phyloP scores from a whole-genome alignment of 2,329 filamentous ascomycete species.

The Tolypocladium pustulatum region DNA sequence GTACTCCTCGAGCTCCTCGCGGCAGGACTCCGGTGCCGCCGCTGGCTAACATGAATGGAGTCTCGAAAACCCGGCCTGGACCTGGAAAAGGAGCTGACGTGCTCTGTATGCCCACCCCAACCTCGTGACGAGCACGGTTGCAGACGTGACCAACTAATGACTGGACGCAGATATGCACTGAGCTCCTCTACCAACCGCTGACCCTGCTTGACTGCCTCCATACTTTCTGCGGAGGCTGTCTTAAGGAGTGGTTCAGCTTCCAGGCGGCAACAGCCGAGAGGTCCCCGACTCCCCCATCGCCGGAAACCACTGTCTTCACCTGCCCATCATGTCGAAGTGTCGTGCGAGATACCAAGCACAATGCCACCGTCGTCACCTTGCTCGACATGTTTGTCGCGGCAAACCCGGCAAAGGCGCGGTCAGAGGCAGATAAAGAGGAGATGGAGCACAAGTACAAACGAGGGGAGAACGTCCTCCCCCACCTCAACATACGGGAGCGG shows the following conservation, averaged over 20 bases:
- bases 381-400: slow-evolving; percentile 78
- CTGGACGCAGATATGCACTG: slow-evolving; percentile 74
- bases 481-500: slow-evolving; percentile 38
- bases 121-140: not conserved
- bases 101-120: slow-evolving; percentile 57
- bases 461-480: slow-evolving; percentile 71
- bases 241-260: slow-evolving; percentile 92
- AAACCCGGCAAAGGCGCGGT: slow-evolving; percentile 65
- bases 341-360: slow-evolving; percentile 79
- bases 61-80: slow-evolving; percentile 47
- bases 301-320: slow-evolving; percentile 53
- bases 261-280: slow-evolving; percentile 53
- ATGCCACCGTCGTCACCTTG: slow-evolving; percentile 81
- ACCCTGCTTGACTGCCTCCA: slow-evolving; percentile 89
- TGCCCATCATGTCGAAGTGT: slow-evolving; percentile 85
- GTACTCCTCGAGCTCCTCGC: slow-evolving; percentile 1
- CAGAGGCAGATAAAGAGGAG: slow-evolving; percentile 63
- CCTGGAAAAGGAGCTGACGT: slow-evolving; percentile 88
- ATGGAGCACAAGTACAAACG: slow-evolving; percentile 67
- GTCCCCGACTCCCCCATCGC: slow-evolving; percentile 35
- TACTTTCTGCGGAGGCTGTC: slow-evolving; percentile 89
- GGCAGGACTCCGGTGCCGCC: not conserved
- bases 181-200: slow-evolving; percentile 82
- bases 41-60: slow-evolving; percentile 33
- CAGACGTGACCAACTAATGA: slow-evolving; percentile 1